These are phyloP conservation scores for Ascochyta clinopodiicola DNA, from an alignment of 2,329 filamentous ascomycete genomes.

Conservation along the genomic window DNA sequence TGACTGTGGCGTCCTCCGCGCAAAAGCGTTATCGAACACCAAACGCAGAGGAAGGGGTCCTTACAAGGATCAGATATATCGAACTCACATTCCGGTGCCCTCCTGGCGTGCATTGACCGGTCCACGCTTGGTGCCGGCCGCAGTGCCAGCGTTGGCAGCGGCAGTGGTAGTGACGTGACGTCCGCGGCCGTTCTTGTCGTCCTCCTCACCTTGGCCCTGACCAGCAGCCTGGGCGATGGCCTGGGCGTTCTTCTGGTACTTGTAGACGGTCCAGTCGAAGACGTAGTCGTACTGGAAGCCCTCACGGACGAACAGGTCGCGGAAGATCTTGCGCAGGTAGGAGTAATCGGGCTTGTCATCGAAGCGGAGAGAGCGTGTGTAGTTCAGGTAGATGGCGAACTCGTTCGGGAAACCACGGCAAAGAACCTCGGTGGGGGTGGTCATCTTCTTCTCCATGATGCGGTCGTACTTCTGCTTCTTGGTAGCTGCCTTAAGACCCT, in stretches of 20 bases:
- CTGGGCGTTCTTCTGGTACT: constrained; percentile 99
- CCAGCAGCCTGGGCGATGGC: constrained; percentile 84
- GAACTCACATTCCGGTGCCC: constrained; percentile 97
- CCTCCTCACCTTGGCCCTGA: constrained; percentile 70
- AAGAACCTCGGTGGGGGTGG: constrained; percentile 95
- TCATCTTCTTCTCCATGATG: constrained; percentile 99
- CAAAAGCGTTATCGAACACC: constrained; percentile 77
- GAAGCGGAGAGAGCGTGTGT: constrained; percentile 97
- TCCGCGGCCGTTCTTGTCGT: constrained; percentile 74
- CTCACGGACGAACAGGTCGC: constrained; percentile 96
- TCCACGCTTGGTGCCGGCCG: constrained; percentile 70
- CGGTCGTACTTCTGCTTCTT: constrained; percentile 99
- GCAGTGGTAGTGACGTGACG: constrained; percentile 65
- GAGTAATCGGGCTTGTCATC: constrained; percentile 99
- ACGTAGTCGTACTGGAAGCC: constrained; percentile 99
- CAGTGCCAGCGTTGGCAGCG: constrained; percentile 68
- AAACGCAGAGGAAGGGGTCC: constrained; percentile 86
- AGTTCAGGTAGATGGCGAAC: constrained; percentile 99
- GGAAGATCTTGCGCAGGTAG: constrained; percentile 99
- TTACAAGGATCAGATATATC: constrained; percentile 81
- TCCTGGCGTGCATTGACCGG: constrained; percentile 81
- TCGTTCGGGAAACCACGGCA: constrained; percentile 99
- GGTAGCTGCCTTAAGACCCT: constrained; percentile 96
- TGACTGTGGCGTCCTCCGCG: constrained; percentile 65
- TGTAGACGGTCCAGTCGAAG: constrained; percentile 99